phyloP scores from a whole-genome alignment of 495 filamentous ascomycete genomes.

The Aspergillus heteromorphus region DNA sequence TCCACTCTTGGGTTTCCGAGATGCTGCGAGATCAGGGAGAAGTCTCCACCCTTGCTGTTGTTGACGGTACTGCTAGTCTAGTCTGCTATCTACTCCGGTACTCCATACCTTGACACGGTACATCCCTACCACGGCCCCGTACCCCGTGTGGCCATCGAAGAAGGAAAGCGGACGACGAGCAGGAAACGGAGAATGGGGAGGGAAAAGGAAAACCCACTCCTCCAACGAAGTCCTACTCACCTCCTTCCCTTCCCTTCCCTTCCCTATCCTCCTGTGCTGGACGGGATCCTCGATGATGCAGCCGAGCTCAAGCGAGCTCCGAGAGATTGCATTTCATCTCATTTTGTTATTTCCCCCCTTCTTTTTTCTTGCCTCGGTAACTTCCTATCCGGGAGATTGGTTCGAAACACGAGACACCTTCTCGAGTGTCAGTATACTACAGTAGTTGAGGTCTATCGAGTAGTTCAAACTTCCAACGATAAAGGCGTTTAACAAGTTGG shows the following conservation, averaged over 20 bases:
- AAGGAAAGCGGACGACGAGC: neutral
- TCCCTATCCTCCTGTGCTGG: too few species aligned
- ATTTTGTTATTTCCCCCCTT: too few species aligned
- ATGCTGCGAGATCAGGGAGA: neutral
- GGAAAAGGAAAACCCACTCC: neutral
- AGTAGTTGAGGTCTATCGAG: neutral
- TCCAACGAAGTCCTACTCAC: too few species aligned
- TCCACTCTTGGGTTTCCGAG: neutral
- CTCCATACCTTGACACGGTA: too few species aligned
- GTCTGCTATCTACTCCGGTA: too few species aligned
- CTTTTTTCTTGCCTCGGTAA: neutral
- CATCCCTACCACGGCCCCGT: neutral
- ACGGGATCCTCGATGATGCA: neutral
- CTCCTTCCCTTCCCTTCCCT: too few species aligned
- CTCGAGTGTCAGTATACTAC: neutral
- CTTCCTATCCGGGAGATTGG: neutral
- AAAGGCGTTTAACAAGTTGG: neutral
- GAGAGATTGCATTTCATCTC: neutral
- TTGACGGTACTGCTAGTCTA: neutral
- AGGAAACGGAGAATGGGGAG: neutral
- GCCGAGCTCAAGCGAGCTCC: neutral
- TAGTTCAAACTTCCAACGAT: neutral
- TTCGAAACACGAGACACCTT: neutral
- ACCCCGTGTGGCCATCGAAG: too few species aligned
- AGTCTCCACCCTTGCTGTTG: neutral